Evolutionary conservation across 2,329 filamentous ascomycete genomes (phyloP).

Genomic region (Penicillium sp.): DNA sequence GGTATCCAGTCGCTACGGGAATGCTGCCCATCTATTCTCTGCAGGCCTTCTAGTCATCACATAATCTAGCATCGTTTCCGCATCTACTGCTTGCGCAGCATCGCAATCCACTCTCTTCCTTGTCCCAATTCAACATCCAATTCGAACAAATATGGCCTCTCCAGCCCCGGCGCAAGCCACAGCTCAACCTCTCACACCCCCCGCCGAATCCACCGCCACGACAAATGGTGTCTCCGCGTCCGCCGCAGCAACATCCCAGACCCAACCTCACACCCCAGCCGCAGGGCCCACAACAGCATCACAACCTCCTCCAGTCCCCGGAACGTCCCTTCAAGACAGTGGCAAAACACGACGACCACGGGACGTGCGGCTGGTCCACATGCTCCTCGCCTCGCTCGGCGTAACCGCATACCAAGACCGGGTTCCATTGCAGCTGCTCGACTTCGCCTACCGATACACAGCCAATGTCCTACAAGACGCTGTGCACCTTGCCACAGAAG

Average conservation of each 20-base stretch:
- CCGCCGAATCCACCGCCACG: slow-evolving; percentile 36
- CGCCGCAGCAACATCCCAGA: slow-evolving; percentile 22
- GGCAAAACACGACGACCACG: slow-evolving; percentile 48
- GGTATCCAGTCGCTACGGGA: background rate
- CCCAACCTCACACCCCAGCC: slow-evolving; percentile 14
- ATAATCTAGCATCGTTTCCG: background rate
- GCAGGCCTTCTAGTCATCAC: slow-evolving; percentile 4
- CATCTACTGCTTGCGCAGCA: slow-evolving; percentile 7
- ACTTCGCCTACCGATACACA: slow-evolving; percentile 54
- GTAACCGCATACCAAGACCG: slow-evolving; percentile 51
- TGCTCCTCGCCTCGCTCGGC: slow-evolving; percentile 49
- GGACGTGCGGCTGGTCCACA: slow-evolving; percentile 50
- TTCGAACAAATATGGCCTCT: slow-evolving; percentile 31
- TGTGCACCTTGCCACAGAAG: slow-evolving; percentile 50
- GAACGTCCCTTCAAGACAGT: slow-evolving; percentile 46
- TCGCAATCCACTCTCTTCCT: slow-evolving; percentile 1
- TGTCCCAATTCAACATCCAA: background rate
- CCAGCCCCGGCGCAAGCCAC: slow-evolving; percentile 33
- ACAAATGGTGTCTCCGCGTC: slow-evolving; percentile 24
- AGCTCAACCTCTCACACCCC: slow-evolving; percentile 43
- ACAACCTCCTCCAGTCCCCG: slow-evolving; percentile 38
- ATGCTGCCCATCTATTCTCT: background rate
- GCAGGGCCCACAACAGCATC: slow-evolving; percentile 24
- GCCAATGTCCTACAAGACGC: slow-evolving; percentile 52
- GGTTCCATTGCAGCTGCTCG: slow-evolving; percentile 51